Conservation (phyloP, 2,329 filamentous ascomycete genomes). For the Claviceps sp. region DNA sequence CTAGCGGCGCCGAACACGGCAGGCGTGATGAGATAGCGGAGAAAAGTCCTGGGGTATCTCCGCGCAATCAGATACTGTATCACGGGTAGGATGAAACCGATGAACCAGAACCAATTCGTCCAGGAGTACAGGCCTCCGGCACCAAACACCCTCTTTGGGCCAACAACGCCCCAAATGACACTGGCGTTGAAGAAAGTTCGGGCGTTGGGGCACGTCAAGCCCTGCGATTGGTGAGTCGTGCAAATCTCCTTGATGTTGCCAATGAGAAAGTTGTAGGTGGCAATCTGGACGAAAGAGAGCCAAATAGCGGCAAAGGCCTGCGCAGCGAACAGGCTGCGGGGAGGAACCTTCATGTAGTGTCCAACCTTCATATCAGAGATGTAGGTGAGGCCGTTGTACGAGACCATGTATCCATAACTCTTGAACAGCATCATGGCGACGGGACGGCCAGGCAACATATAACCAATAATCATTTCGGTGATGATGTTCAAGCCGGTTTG, state of each 20-base stretch:
- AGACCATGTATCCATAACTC: conserved; percentile 31
- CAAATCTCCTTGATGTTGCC: conserved; percentile 41
- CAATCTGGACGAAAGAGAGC: conserved; percentile 25
- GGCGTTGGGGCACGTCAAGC: conserved; percentile 42
- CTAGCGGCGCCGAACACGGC: conserved; percentile 37
- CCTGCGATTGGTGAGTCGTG: conserved; percentile 29
- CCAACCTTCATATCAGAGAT: conserved; percentile 37
- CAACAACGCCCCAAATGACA: conserved; percentile 49
- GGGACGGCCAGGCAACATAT: conserved; percentile 32
- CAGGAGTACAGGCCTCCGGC: conserved; percentile 29
- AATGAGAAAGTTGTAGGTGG: conserved; percentile 25
- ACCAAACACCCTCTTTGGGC: conserved; percentile 20
- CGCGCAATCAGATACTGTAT: conserved; percentile 35
- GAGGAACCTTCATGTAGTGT: conserved; percentile 40
- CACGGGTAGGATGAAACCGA: conserved; percentile 34
- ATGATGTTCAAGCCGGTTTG: conserved; percentile 35
- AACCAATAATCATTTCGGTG: conserved; percentile 35
- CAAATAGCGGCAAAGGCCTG: conserved; percentile 29
- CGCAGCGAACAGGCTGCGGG: conserved; percentile 33
- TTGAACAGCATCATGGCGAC: conserved; percentile 39
- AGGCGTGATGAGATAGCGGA: conserved; percentile 38
- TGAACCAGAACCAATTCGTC: conserved; percentile 42
- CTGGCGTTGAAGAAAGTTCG: conserved; percentile 47
- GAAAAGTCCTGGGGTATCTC: conserved; percentile 29
- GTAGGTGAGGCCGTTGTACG: conserved; percentile 32